Base-by-base conservation (phyloP, 768 basidiomycete species). In the Pleurotus salmoneostramineus region DNA sequence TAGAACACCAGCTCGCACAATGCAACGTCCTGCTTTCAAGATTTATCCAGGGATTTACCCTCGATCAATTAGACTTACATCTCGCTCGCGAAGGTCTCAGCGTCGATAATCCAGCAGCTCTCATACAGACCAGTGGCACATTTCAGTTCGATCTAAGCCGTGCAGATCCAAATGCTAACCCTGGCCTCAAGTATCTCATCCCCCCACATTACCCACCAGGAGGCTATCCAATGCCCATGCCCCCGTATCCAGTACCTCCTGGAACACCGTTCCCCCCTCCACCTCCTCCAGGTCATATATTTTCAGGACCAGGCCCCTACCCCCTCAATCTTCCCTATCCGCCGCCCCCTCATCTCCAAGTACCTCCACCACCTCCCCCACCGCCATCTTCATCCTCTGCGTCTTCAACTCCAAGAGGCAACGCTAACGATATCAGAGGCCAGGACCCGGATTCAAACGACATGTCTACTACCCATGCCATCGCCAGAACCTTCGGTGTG, bases 401-500 rank as follows among this genome's bases (percentile, higher is more conserved):
- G 46, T 59, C 63, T 46, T 60, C 64, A 11, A 61, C 62, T 47
- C 58, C 59, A 14, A 34, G 61, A 32, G 44, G 61, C 6, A 49
- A 42, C 15, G 36, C 62, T 15, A 62, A 71, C 48, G 72, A 81
- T 56, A 81, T 85, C 64, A 89, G 85, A 66, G 91, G 89, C 50
- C 83, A 85, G 62, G 92, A 93, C 66, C 92, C 92, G 3, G 82
- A 88, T 59, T 81, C 84, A 5, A 85, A 90, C 62, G 89, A 94
- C 69, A 81, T 93, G 78, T 88, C 89, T 50, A 84, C 80, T 66
- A 80, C 87, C 5, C 83, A 82, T 62, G 84, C 88, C 27, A 80
- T 92, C 50, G 91, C 88, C 43, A 89, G 85, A 71, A 85, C 79
- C 66, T 93, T 93, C 65, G 91, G 91, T 49, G 91, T 93, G 32